phyloP scores from a whole-genome alignment of 495 filamentous ascomycete genomes.

The Apiosordaria backusii region DNA sequence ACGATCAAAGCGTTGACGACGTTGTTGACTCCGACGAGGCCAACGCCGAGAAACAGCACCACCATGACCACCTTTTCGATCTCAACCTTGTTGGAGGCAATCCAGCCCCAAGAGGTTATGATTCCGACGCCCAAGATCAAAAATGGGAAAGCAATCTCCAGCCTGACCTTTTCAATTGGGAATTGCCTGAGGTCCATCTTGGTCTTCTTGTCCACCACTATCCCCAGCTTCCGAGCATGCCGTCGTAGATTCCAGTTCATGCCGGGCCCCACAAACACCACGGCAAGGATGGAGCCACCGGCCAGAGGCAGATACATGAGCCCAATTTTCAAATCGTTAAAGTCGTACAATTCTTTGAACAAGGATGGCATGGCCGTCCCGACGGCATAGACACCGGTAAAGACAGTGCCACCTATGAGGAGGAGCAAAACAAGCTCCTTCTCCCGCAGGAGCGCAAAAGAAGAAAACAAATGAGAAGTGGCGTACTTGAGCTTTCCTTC shows the following conservation, averaged over 20 bases:
- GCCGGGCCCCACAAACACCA: slow-evolving; percentile 51
- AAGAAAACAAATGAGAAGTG: background rate
- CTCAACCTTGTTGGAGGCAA: slow-evolving; percentile 37
- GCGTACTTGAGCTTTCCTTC: background rate
- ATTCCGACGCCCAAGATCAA: slow-evolving; percentile 37
- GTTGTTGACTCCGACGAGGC: slow-evolving; percentile 50
- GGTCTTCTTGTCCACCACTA: slow-evolving; percentile 46
- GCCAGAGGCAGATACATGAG: slow-evolving; percentile 55
- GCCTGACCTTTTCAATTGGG: slow-evolving; percentile 61
- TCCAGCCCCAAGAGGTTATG: slow-evolving; percentile 58
- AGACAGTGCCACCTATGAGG: slow-evolving; percentile 52
- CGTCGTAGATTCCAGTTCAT: slow-evolving; percentile 53
- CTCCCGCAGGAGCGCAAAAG: slow-evolving; percentile 52
- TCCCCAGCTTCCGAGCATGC: slow-evolving; percentile 38
- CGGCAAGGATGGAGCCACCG: slow-evolving; percentile 58
- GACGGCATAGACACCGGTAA: slow-evolving; percentile 58
- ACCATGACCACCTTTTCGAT: slow-evolving; percentile 40
- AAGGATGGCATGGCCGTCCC: slow-evolving; percentile 45
- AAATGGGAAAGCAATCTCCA: slow-evolving; percentile 54
- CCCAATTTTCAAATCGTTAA: slow-evolving; percentile 56
- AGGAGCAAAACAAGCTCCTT: slow-evolving; percentile 60
- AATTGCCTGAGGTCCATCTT: slow-evolving; percentile 53
- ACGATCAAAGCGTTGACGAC: slow-evolving; percentile 55
- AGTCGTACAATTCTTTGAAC: slow-evolving; percentile 52
- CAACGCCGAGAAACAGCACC: slow-evolving; percentile 52